These are phyloP conservation scores for Eucalyptus rudis DNA, from an alignment of 345 rosid genomes.

Conservation along the genomic window DNA sequence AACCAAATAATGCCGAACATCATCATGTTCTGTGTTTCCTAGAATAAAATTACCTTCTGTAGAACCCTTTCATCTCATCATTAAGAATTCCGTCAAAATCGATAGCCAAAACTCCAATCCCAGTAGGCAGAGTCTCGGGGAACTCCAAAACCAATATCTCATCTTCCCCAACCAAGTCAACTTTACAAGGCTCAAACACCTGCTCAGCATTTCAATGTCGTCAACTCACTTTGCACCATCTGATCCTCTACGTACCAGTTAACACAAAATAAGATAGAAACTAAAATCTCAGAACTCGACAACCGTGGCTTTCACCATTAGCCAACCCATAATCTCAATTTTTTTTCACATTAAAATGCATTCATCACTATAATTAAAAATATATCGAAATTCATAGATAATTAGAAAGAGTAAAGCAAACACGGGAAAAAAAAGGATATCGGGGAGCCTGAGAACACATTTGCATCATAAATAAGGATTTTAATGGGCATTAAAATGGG, in stretches of 20 bases:
- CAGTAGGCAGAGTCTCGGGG: constrained; percentile 41
- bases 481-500: neutral
- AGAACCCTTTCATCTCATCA: constrained; percentile 89
- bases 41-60: constrained; percentile 41
- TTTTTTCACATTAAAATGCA: neutral
- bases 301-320: neutral
- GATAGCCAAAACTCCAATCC: constrained; percentile 46
- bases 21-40: neutral
- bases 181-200: constrained; percentile 41
- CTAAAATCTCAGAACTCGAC: neutral
- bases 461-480: neutral
- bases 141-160: constrained; percentile 78
- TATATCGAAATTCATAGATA: neutral
- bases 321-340: neutral
- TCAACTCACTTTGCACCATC: neutral
- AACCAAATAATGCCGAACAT: neutral
- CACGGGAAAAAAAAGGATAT: no score
- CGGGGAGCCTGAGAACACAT: neutral
- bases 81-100: constrained; percentile 53
- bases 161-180: constrained; percentile 47
- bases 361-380: neutral
- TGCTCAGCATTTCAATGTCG: neutral
- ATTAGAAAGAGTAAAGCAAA: neutral
- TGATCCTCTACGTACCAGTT: neutral
- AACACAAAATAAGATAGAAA: neutral